Conservation (phyloP, 257 asterid species). For the Nemophila menziesii region DNA sequence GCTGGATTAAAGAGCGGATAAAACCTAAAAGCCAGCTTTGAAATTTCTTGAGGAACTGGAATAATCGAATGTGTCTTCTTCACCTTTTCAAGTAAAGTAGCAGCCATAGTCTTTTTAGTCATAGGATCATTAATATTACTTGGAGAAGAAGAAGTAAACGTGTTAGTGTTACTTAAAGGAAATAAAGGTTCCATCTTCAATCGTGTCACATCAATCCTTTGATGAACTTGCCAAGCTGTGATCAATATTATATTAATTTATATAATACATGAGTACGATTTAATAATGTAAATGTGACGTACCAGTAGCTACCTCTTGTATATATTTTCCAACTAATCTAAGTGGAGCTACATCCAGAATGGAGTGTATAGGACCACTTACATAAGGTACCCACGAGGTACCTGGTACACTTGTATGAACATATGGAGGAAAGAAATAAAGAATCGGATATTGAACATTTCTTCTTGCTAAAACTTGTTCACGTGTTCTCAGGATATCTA, state of each 20-base stretch:
- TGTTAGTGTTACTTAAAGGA: constrained; percentile 34
- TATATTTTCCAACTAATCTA: constrained; percentile 53
- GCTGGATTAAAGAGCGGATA: constrained; percentile 74
- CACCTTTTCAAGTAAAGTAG: constrained; percentile 74
- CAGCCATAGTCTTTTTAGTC: constrained; percentile 73
- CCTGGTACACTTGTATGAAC: constrained; percentile 52
- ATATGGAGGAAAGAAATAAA: constrained; percentile 63
- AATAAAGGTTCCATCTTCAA: constrained; percentile 65
- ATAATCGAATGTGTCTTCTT: constrained; percentile 64
- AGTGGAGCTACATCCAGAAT: constrained; percentile 89
- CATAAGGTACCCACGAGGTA: constrained; percentile 53
- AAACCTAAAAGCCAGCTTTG: constrained; percentile 73
- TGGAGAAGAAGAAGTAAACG: constrained; percentile 22
- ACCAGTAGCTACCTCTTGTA: constrained; percentile 77
- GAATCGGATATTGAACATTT: constrained; percentile 56
- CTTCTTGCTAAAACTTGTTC: constrained; percentile 53
- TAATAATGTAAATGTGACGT: constrained; percentile 4
- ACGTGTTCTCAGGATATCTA: constrained; percentile 40
- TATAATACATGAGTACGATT: background rate
- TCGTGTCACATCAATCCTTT: constrained; percentile 26
- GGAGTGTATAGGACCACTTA: constrained; percentile 57
- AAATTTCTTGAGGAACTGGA: constrained; percentile 77
- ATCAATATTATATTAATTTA: no score
- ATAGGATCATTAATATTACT: constrained; percentile 26
- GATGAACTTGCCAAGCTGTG: constrained; percentile 52